Evolutionary conservation across 2,329 filamentous ascomycete species (phyloP), one percentile per base, ranked within the genome.

Genomic region (Coleophoma eucalyptorum): DNA sequence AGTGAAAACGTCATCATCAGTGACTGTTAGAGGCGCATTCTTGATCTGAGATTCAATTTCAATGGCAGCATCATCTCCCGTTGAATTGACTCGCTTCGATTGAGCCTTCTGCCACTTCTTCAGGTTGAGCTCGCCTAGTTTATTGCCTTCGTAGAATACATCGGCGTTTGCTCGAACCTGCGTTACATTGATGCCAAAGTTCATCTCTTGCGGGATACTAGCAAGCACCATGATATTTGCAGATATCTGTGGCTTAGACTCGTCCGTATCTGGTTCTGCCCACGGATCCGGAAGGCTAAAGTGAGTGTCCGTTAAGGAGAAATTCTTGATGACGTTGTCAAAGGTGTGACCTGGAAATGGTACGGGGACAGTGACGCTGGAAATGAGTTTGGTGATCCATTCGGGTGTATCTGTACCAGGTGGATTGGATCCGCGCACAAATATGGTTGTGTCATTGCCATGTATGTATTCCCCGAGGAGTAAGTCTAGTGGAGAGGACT

Each of bases 311-410:
- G 84, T 83, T 57, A 97, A 73, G 19, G 90, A 88, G 65, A 97
- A 97, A 59, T 94, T 93, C 59, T 86, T 87, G 65, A 99, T 87
- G 15, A 96, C 72, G 57, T 88, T 84, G 57, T 91, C 90, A 61
- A 97, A 86, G 0, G 85, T 85, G 52, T 85, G 83, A 5, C 90
- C 90, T 0, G 90, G 89, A 55, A 97, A 88, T 5, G 90, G 87
- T 6, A 97, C 74, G 3, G 92, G 91, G 1, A 97, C 77, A 0
- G 86, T 92, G 48, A 97, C 81, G 58, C 88, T 90, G 43, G 85
- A 84, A 35, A 97, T 73, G 19, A 99, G 77, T 47, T 92, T 83
- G 13, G 81, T 80, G 44, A 97, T 79, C 94, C 94, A 99, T 43
- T 77, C 74, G 1, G 94, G 94, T 0, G 90, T 89, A 33, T 84